A percentile compares a stretch with the other conserved stretches of the same genome.
Evolutionary conservation across 768 basidiomycete genomes (phyloP).

Genomic region (Fomitopsis pulvina): DNA sequence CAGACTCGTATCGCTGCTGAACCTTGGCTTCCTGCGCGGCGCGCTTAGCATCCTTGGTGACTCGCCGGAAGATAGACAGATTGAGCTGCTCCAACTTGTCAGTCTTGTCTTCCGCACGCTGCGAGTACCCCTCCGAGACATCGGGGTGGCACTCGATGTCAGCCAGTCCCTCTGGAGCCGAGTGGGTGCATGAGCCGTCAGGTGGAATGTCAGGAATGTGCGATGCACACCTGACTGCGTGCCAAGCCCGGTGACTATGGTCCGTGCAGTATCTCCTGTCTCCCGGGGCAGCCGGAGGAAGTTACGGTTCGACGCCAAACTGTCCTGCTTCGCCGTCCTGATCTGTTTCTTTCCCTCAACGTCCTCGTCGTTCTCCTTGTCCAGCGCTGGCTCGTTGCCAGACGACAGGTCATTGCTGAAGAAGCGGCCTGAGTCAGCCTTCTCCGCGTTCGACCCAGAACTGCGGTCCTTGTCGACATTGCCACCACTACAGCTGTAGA

Average conservation of each 20-base stretch:
- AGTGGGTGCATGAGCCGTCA: no score
- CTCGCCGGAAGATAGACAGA: conserved; percentile 90
- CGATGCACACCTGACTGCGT: conserved; percentile 91
- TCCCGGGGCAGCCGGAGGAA: conserved; percentile 91
- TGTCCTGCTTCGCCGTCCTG: conserved; percentile 85
- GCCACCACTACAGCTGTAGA: conserved; percentile 56
- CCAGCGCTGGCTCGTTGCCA: conserved; percentile 43
- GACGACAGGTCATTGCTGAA: conserved; percentile 48
- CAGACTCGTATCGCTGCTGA: conserved; percentile 80
- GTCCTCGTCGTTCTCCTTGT: conserved; percentile 80
- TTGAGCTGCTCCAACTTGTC: conserved; percentile 93
- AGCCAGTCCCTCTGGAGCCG: conserved; percentile 74
- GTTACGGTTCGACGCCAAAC: conserved; percentile 82
- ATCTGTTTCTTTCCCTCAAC: conserved; percentile 92
- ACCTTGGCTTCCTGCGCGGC: conserved; percentile 81
- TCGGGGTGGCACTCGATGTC: conserved; percentile 95
- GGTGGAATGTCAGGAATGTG: no score
- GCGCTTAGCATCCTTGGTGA: conserved; percentile 87
- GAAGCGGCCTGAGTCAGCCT: conserved; percentile 56
- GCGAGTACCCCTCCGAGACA: conserved; percentile 80
- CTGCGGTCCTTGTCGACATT: conserved; percentile 61
- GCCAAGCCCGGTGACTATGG: conserved; percentile 76
- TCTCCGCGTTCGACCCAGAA: conserved; percentile 62
- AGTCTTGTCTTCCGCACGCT: conserved; percentile 87
- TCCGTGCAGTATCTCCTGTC: conserved; percentile 91